These are phyloP conservation scores for Daldinia vernicosa DNA, from an alignment of 495 filamentous ascomycete genomes.

Conservation along the genomic window DNA sequence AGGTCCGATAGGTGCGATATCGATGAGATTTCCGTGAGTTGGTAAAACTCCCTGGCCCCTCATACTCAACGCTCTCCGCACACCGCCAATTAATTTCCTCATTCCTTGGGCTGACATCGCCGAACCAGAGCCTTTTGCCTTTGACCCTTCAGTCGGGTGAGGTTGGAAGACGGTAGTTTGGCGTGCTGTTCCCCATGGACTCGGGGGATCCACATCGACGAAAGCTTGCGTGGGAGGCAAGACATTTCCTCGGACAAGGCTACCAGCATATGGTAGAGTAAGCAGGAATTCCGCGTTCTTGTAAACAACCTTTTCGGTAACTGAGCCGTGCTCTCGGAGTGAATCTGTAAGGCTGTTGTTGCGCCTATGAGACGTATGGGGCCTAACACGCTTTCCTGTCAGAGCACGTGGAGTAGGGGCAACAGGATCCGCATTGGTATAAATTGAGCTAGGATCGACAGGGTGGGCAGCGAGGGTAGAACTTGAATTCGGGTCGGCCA, in stretches of 20 bases:
- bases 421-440: slow-evolving; percentile 55
- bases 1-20: slow-evolving; percentile 61
- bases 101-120: slow-evolving; percentile 72
- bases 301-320: slow-evolving; percentile 57
- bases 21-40: slow-evolving; percentile 57
- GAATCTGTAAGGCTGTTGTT: slow-evolving; percentile 80
- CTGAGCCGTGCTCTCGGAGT: slow-evolving; percentile 72
- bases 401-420: slow-evolving; percentile 62
- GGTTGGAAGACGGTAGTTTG: slow-evolving; percentile 61
- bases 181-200: slow-evolving; percentile 53
- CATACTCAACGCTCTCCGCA: slow-evolving; percentile 85
- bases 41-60: slow-evolving; percentile 61
- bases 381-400: slow-evolving; percentile 61
- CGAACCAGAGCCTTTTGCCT: slow-evolving; percentile 54
- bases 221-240: slow-evolving; percentile 79
- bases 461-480: slow-evolving; percentile 69
- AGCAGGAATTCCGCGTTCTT: slow-evolving; percentile 66
- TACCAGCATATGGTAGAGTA: slow-evolving; percentile 76
- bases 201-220: slow-evolving; percentile 74
- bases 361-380: slow-evolving; percentile 58
- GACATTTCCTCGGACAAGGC: slow-evolving; percentile 83
- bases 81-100: slow-evolving; percentile 85
- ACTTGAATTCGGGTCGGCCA: slow-evolving; percentile 53
- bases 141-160: slow-evolving; percentile 46
- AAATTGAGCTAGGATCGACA: slow-evolving; percentile 61